Conservation (phyloP, 495 filamentous ascomycete genomes). For the Massariosphaeria phaeospora region DNA sequence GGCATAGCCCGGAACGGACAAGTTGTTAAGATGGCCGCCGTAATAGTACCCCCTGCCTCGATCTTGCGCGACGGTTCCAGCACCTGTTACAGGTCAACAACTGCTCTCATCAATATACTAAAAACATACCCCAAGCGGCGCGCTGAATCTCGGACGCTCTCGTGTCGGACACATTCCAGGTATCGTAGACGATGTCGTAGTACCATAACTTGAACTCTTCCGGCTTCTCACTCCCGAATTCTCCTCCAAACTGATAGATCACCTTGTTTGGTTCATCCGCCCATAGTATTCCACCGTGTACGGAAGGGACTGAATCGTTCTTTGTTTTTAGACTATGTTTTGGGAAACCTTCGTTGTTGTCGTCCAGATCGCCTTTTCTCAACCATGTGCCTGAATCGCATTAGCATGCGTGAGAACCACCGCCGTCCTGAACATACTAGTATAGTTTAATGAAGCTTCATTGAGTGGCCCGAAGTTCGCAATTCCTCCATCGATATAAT, state of each 20-base stretch:
- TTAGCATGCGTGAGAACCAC: no score
- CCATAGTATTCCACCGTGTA: slow-evolving; percentile 48
- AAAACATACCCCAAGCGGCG: slow-evolving; percentile 34
- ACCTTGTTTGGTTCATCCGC: slow-evolving; percentile 49
- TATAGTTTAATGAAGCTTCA: slow-evolving; percentile 15
- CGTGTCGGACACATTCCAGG: slow-evolving; percentile 38
- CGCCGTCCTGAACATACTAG: no score
- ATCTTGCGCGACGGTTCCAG: slow-evolving; percentile 36
- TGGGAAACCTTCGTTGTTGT: slow-evolving; percentile 42
- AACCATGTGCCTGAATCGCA: slow-evolving; percentile 25
- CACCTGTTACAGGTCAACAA: slow-evolving; percentile 27
- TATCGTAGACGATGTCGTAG: slow-evolving; percentile 45
- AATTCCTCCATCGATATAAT: slow-evolving; percentile 22
- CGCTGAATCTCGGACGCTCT: slow-evolving; percentile 25
- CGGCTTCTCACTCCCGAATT: slow-evolving; percentile 40
- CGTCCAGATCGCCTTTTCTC: slow-evolving; percentile 7
- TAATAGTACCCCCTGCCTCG: slow-evolving; percentile 42
- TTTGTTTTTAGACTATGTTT: slow-evolving; percentile 45
- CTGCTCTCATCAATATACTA: slow-evolving; percentile 1
- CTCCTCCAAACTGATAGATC: slow-evolving; percentile 51
- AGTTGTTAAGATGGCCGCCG: slow-evolving; percentile 48
- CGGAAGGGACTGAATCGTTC: slow-evolving; percentile 46
- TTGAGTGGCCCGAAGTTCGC: slow-evolving; percentile 14
- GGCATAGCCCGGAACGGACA: slow-evolving; percentile 47
- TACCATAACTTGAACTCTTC: slow-evolving; percentile 40